phyloP scores from a whole-genome alignment of 1,284 basidiomycete genomes.

The Abortiporus biennis region DNA sequence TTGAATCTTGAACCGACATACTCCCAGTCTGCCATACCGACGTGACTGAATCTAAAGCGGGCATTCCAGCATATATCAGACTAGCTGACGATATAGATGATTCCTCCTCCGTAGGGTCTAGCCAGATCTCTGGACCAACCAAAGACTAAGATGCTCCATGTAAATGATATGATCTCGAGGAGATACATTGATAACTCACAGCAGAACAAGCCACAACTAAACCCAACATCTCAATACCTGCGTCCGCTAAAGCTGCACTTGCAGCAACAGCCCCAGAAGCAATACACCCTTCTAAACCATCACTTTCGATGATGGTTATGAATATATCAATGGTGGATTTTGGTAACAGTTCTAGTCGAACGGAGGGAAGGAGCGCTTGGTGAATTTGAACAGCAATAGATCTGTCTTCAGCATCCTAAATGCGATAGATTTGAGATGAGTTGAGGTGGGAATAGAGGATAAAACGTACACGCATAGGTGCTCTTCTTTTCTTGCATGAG shows the following conservation, averaged over 20 bases:
- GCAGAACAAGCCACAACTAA: slow-evolving; percentile 76
- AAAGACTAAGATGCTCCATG: slow-evolving; percentile 10
- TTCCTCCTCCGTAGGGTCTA: slow-evolving; percentile 81
- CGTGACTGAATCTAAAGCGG: slow-evolving; percentile 85
- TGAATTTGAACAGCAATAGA: slow-evolving; percentile 79
- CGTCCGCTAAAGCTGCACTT: slow-evolving; percentile 84
- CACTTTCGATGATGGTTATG: slow-evolving; percentile 87
- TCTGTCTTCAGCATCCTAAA: slow-evolving; percentile 89
- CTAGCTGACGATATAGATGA: slow-evolving; percentile 47
- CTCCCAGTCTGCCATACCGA: slow-evolving; percentile 77
- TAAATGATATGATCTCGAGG: neutral
- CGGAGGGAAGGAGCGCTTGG: slow-evolving; percentile 81
- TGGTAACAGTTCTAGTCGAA: slow-evolving; percentile 86
- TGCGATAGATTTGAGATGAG: slow-evolving; percentile 10
- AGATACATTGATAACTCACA: slow-evolving; percentile 34
- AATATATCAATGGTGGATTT: slow-evolving; percentile 94
- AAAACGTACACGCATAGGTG: slow-evolving; percentile 79
- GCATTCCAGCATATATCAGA: slow-evolving; percentile 78
- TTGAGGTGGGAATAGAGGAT: slow-evolving; percentile 6
- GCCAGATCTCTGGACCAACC: slow-evolving; percentile 49
- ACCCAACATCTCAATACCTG: slow-evolving; percentile 84
- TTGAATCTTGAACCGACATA: slow-evolving; percentile 41
- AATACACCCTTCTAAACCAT: slow-evolving; percentile 82
- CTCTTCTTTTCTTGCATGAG: slow-evolving; percentile 69
- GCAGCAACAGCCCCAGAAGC: slow-evolving; percentile 83